Percentiles rank a stretch among this genome's conserved stretches.
phyloP scores from a whole-genome alignment of 176 grass and related monocot species.

The Pontederia paniculata region DNA sequence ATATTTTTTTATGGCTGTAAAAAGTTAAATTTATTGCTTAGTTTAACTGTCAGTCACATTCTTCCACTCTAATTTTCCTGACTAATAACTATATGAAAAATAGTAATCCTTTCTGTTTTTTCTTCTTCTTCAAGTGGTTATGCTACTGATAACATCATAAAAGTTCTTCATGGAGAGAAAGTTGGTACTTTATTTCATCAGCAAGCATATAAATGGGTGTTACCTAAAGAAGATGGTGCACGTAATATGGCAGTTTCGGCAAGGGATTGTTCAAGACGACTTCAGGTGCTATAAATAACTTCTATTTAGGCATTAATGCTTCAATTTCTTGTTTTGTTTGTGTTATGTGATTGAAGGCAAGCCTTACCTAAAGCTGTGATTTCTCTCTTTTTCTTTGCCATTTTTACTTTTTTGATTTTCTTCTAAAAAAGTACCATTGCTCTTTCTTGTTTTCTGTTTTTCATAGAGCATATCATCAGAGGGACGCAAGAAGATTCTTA shows the following conservation, averaged over 20 bases:
- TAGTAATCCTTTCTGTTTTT: not conserved
- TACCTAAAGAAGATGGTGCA: slow-evolving; percentile 37
- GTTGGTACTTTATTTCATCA: slow-evolving; percentile 92
- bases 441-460: not conserved
- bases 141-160: slow-evolving; percentile 54
- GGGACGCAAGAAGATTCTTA: slow-evolving; percentile 68
- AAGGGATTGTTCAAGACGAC: slow-evolving; percentile 62
- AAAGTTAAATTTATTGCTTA: not conserved
- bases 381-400: not conserved
- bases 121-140: slow-evolving; percentile 57
- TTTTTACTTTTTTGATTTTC: not conserved
- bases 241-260: slow-evolving; percentile 77
- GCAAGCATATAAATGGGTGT: slow-evolving; percentile 44
- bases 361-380: no score
- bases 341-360: not conserved
- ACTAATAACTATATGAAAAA: slow-evolving; percentile 6
- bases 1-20: no score
- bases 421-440: not conserved
- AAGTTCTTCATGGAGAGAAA: slow-evolving; percentile 82
- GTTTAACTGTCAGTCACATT: not conserved
- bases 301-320: not conserved
- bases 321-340: not conserved
- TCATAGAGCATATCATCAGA: slow-evolving; percentile 69
- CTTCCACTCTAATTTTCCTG: slow-evolving; percentile 1
- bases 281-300: slow-evolving; percentile 39